Percentiles rank a stretch among this genome's conserved stretches.
These are phyloP conservation scores for Candida chauliodis DNA, from an alignment of 805 yeast genomes.

Conservation along the genomic window DNA sequence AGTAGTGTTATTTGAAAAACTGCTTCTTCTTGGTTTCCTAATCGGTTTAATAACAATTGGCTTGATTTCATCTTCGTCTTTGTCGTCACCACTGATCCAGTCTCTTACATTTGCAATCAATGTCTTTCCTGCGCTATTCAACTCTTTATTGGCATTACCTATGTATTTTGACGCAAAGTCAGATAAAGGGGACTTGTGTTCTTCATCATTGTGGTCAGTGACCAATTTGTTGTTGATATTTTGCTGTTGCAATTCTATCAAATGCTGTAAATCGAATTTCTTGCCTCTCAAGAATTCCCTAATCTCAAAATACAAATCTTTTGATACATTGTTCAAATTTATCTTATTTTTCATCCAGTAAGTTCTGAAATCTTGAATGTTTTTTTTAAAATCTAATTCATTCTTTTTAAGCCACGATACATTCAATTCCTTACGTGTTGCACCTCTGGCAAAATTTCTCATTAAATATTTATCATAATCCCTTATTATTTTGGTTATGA, in stretches of 20 bases:
- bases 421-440: slow-evolving; percentile 91
- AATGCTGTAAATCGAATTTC: slow-evolving; percentile 27
- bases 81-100: slow-evolving; percentile 37
- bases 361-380: slow-evolving; percentile 80
- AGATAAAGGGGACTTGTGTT: slow-evolving; percentile 48
- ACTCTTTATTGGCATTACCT: slow-evolving; percentile 48
- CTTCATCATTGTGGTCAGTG: slow-evolving; percentile 29
- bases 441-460: slow-evolving; percentile 98
- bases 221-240: slow-evolving; percentile 9
- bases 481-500: slow-evolving; percentile 89
- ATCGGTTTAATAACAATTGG: slow-evolving; percentile 9
- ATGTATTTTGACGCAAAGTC: slow-evolving; percentile 64
- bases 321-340: slow-evolving; percentile 66
- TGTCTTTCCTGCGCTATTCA: slow-evolving; percentile 27
- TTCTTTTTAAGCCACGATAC: slow-evolving; percentile 97
- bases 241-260: slow-evolving; percentile 18
- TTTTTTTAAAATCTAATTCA: slow-evolving; percentile 90
- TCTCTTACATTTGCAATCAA: slow-evolving; percentile 39
- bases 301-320: slow-evolving; percentile 81
- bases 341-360: slow-evolving; percentile 77
- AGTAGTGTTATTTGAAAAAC: slow-evolving; percentile 4
- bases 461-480: slow-evolving; percentile 95
- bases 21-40: slow-evolving; percentile 4
- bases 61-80: slow-evolving; percentile 11
- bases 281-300: slow-evolving; percentile 63